Evolutionary conservation across 441 rosid genomes (phyloP).

Genomic region (Erodium texanum): DNA sequence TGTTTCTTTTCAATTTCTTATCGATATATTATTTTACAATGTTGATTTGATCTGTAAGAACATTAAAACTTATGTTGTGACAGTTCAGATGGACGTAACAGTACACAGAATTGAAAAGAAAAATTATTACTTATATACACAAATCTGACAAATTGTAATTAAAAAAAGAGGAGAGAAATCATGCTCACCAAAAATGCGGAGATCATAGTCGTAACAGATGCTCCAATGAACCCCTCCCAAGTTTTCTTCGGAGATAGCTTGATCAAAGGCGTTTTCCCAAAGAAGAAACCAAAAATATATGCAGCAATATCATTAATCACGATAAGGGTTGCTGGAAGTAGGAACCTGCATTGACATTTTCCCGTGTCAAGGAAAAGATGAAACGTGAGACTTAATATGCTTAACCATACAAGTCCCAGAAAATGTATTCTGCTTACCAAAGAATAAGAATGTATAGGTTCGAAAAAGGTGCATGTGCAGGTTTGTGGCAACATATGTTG

Average conservation of each 20-base stretch:
- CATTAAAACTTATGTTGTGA: too few species aligned
- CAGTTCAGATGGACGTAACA: too few species aligned
- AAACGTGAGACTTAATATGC: conserved; percentile 9
- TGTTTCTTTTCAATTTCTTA: too few species aligned
- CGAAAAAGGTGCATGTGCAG: not conserved
- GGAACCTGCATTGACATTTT: conserved; percentile 47
- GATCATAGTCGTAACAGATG: conserved; percentile 65
- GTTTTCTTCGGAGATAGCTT: conserved; percentile 96
- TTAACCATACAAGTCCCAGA: conserved; percentile 4
- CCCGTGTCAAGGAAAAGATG: conserved; percentile 13
- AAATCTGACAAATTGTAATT: not conserved
- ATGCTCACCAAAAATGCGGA: conserved; percentile 69
- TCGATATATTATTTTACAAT: too few species aligned
- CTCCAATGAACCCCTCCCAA: conserved; percentile 93
- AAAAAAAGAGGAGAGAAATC: conserved; percentile 1
- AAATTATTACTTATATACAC: not conserved
- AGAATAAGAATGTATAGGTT: not conserved
- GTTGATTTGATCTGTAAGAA: too few species aligned
- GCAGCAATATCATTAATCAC: conserved; percentile 76
- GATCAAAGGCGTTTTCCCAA: conserved; percentile 85
- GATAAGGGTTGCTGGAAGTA: conserved; percentile 83
- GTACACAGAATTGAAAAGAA: not conserved
- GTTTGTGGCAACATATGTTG: not conserved
- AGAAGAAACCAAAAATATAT: conserved; percentile 76
- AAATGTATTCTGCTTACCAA: conserved; percentile 5